Evolutionary conservation across 331 rosid genomes (phyloP).

Genomic region (Stylosanthes scabra): DNA sequence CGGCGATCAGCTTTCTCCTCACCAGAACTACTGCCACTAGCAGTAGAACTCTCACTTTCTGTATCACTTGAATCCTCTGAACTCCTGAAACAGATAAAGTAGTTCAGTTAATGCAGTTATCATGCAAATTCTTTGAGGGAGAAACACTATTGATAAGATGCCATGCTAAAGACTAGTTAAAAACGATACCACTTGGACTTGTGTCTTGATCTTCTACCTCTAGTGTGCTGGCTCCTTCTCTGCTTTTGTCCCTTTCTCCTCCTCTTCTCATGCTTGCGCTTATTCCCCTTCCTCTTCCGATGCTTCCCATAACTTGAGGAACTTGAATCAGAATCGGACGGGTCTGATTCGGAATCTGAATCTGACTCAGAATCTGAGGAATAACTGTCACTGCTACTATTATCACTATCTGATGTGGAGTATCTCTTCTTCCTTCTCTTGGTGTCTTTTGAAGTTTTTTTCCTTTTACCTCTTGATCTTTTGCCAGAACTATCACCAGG

Average conservation of each 20-base stretch:
- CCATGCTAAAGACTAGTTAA: constrained; percentile 32
- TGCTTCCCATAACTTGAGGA: constrained; percentile 69
- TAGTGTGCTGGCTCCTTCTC: constrained; percentile 60
- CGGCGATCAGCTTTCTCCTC: constrained; percentile 50
- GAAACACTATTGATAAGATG: neutral
- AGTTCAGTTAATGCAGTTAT: constrained; percentile 38
- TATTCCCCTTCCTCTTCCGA: constrained; percentile 68
- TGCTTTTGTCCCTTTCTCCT: constrained; percentile 58
- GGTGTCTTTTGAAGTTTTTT: constrained; percentile 58
- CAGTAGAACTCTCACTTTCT: constrained; percentile 62
- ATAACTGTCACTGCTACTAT: constrained; percentile 61
- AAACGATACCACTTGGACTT: constrained; percentile 63
- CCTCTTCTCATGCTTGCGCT: constrained; percentile 67
- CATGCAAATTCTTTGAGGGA: constrained; percentile 33
- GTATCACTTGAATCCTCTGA: constrained; percentile 70
- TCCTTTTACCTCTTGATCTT: constrained; percentile 59
- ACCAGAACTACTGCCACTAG: constrained; percentile 67
- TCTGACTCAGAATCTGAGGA: constrained; percentile 68
- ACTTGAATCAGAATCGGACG: constrained; percentile 70
- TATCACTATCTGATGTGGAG: constrained; percentile 70
- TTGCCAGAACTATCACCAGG: constrained; percentile 69
- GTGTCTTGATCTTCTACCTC: constrained; percentile 61
- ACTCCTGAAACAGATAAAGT: constrained; percentile 53
- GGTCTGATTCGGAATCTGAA: constrained; percentile 67
- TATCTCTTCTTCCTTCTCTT: constrained; percentile 78